phyloP scores from a whole-genome alignment of 2,329 filamentous ascomycete genomes.

The Eutypa lata region DNA sequence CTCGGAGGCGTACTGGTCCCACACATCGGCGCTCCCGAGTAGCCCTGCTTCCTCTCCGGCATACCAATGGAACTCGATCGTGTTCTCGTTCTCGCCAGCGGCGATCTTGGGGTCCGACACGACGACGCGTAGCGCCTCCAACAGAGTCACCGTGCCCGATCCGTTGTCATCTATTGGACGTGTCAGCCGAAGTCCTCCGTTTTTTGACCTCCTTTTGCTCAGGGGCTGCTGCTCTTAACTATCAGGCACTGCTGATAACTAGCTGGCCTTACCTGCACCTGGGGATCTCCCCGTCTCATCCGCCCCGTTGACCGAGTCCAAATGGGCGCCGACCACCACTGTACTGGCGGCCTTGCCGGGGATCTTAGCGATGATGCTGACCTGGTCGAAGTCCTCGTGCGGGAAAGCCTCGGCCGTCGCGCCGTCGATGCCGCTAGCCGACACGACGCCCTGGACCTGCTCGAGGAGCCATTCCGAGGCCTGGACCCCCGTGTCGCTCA shows the following conservation, averaged over 20 bases:
- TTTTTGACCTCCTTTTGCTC: too few relatives aligned
- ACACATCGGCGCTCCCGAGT: constrained; percentile 61
- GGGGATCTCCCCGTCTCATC: constrained; percentile 69
- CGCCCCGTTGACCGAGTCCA: constrained; percentile 91
- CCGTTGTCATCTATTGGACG: constrained; percentile 93
- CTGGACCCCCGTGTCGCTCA: constrained; percentile 68
- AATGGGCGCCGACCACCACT: constrained; percentile 80
- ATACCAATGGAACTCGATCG: constrained; percentile 87
- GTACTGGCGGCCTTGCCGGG: constrained; percentile 79
- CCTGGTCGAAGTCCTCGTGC: constrained; percentile 75
- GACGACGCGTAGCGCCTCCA: constrained; percentile 79
- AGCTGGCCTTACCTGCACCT: not conserved
- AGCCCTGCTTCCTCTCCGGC: constrained; percentile 71
- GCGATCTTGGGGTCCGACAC: constrained; percentile 66
- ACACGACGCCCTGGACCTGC: constrained; percentile 39
- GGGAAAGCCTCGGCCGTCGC: constrained; percentile 68
- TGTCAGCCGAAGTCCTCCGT: not conserved
- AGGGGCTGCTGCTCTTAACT: too few relatives aligned
- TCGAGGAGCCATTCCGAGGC: constrained; percentile 83
- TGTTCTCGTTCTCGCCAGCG: constrained; percentile 70
- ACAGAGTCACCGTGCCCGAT: constrained; percentile 83
- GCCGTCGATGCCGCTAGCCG: constrained; percentile 61
- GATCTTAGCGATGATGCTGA: constrained; percentile 81
- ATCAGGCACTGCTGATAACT: too few relatives aligned
- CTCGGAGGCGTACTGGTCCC: constrained; percentile 30